Conservation (phyloP, 208 protist species). For the Entamoeba histolytica region DNA sequence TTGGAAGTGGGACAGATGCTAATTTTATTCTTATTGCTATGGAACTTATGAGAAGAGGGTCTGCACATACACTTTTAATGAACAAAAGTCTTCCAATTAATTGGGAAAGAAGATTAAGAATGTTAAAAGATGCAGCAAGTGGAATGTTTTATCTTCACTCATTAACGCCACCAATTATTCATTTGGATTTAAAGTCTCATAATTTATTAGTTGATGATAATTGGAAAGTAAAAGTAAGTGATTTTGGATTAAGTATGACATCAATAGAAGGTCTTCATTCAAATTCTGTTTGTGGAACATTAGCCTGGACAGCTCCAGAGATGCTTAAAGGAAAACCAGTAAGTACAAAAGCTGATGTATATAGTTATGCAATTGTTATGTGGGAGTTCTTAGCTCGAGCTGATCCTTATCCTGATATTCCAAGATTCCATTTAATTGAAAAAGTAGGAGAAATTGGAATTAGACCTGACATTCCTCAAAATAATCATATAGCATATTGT, state of each 20-base stretch:
- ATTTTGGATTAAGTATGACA: slow-evolving; percentile 5
- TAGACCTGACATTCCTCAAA: background rate
- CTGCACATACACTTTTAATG: background rate
- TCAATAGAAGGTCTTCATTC: background rate
- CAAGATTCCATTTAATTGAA: background rate
- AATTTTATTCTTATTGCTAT: slow-evolving; percentile 34
- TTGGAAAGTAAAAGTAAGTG: background rate
- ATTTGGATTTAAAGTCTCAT: background rate
- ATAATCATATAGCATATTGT: background rate
- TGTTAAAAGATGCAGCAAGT: background rate
- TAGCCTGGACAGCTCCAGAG: slow-evolving; percentile 30
- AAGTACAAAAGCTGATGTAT: slow-evolving; percentile 36
- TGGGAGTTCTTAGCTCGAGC: slow-evolving; percentile 30
- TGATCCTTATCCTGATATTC: slow-evolving; percentile 14
- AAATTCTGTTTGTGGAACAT: background rate
- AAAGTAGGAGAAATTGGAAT: background rate
- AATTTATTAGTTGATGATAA: slow-evolving; percentile 3
- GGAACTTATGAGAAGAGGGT: slow-evolving; percentile 27
- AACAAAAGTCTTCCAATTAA: background rate
- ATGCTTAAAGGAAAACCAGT: slow-evolving; percentile 20
- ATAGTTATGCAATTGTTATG: slow-evolving; percentile 37
- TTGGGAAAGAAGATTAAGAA: background rate
- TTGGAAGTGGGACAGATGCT: slow-evolving; percentile 33
- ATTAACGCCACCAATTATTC: background rate
- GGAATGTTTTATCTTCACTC: slow-evolving; percentile 1